Evolutionary conservation across 129 eudicot species (phyloP), one percentile per base, ranked within the genome.

Genomic region (Tagetes patula): DNA sequence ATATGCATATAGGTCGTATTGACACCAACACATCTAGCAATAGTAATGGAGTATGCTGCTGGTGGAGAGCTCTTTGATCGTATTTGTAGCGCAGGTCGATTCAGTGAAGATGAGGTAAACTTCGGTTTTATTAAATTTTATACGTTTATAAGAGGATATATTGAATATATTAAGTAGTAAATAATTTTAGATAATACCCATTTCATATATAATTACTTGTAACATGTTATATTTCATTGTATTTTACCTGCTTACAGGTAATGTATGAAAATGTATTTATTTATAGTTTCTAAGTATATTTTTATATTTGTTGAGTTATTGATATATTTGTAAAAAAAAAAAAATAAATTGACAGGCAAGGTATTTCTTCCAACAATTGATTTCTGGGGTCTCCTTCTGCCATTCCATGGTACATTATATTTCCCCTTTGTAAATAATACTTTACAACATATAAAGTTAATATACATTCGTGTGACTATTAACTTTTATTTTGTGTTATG

Each of bases 11-110:
- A 91, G 97, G 91, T 91, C 73, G 82, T 92, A 40, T 77, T 91
- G 80, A 91, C 97, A 36, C 91, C 97, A 1, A 88, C 97, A 1
- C 97, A 91, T 84, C 77, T 91, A 73, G 97, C 87, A 5, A 91
- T 91, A 27, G 96, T 91, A 55, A 91, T 88, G 97, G 97, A 92
- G 83, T 89, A 92, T 78, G 97, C 97, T 37, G 87, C 97, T 3
- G 97, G 97, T 7, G 97, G 97, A 32, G 97, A 92, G 79, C 84
- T 92, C 13, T 92, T 92, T 49, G 97, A 92, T 27, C 89, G 94
- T 5, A 89, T 92, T 0, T 89, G 94, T 76, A 81, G 68, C 11
- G 96, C 97, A 0, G 97, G 97, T 50, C 82, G 97, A 77, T 92
- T 89, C 40, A 88, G 96, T 54, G 96, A 88, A 77, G 87, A 84